Conservation (phyloP, 2,329 filamentous ascomycete genomes). For the Fusarium xyrophilum region DNA sequence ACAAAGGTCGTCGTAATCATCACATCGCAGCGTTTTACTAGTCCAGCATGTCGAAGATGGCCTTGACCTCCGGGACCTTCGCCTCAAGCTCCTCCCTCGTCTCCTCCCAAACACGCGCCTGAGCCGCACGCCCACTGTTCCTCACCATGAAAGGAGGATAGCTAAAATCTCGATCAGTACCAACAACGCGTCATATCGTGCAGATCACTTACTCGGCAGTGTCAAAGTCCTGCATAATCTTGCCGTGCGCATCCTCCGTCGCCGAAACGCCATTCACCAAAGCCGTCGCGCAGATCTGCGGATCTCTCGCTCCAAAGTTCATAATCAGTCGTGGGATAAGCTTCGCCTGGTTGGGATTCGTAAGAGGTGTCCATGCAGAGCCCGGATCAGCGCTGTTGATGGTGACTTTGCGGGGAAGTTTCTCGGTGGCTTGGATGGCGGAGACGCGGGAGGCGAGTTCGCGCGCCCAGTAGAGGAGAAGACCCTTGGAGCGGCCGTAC, state of each 20-base stretch:
- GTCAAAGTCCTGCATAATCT: conserved; percentile 50
- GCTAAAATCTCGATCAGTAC: conserved; percentile 25
- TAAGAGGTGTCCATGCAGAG: conserved; percentile 49
- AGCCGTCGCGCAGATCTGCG: conserved; percentile 47
- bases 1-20: neutral
- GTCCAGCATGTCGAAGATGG: conserved; percentile 34
- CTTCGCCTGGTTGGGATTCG: conserved; percentile 46
- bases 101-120: conserved; percentile 39
- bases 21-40: neutral
- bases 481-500: conserved; percentile 49
- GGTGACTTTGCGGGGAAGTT: conserved; percentile 42
- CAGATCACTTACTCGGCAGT: conserved; percentile 42
- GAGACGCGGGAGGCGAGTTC: conserved; percentile 45
- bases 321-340: conserved; percentile 49
- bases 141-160: conserved; percentile 49
- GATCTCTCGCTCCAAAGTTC: conserved; percentile 49
- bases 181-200: neutral
- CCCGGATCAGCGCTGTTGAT: conserved; percentile 50
- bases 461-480: conserved; percentile 49
- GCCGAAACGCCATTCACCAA: conserved; percentile 49
- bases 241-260: conserved; percentile 43
- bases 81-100: conserved; percentile 34
- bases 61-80: conserved; percentile 38
- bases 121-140: conserved; percentile 31
- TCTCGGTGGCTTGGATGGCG: conserved; percentile 20